Evolutionary conservation across 192 early-diverging fungal genomes (phyloP).

Genomic region (Linnemannia exigua): DNA sequence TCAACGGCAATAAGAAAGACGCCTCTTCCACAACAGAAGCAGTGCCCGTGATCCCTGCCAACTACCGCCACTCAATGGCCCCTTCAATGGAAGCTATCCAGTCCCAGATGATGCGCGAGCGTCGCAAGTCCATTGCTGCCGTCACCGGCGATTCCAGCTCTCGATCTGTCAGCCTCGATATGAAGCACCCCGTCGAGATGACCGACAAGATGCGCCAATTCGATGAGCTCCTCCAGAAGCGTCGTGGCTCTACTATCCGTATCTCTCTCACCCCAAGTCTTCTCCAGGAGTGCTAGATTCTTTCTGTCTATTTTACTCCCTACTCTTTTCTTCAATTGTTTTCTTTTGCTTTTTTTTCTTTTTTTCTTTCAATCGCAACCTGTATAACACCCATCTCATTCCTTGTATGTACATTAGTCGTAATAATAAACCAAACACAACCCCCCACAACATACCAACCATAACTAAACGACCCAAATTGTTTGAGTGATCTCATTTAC

Average conservation of each 20-base stretch:
- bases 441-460: background rate
- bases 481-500: background rate
- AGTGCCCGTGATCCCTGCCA: conserved; percentile 28
- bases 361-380: conserved; percentile 1
- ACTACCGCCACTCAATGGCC: conserved; percentile 52
- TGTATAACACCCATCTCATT: background rate
- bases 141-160: conserved; percentile 14
- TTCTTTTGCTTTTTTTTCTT: conserved; percentile 11
- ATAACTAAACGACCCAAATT: background rate
- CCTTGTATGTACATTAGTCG: conserved; percentile 7
- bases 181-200: conserved; percentile 49
- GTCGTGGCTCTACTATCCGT: conserved; percentile 54
- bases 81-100: conserved; percentile 44
- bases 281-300: conserved; percentile 34
- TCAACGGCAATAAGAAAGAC: conserved; percentile 30
- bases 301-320: background rate
- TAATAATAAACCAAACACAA: conserved; percentile 1
- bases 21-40: background rate
- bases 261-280: conserved; percentile 52
- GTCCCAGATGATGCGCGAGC: conserved; percentile 38
- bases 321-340: background rate
- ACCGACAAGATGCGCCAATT: conserved; percentile 61
- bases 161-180: conserved; percentile 45
- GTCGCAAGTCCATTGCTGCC: conserved; percentile 51
- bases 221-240: conserved; percentile 57